A percentile compares a stretch with the other conserved stretches of the same genome.
These are phyloP conservation scores for Microbotryum lychnidis-dioicae DNA, from an alignment of 1,284 basidiomycete species.

Conservation along the genomic window DNA sequence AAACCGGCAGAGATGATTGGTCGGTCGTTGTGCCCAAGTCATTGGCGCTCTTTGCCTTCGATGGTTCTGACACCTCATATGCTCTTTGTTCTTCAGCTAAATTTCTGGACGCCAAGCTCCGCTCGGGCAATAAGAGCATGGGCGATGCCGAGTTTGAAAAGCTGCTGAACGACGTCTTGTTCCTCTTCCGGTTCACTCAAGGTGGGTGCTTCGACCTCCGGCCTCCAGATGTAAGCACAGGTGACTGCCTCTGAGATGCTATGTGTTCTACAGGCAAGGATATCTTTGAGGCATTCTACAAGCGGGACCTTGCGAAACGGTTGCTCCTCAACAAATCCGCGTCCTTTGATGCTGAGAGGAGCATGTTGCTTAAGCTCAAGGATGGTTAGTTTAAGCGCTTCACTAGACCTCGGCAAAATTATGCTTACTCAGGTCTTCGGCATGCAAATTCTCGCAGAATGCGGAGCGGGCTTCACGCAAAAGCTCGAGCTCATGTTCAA, in stretches of 20 bases:
- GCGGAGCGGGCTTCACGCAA: constrained; percentile 73
- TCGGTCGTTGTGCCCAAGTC: constrained; percentile 28
- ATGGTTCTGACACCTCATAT: constrained; percentile 2
- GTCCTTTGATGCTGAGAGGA: constrained; percentile 81
- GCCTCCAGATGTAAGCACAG: too few species aligned
- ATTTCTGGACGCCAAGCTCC: constrained; percentile 75
- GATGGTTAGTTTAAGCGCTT: constrained; percentile 52
- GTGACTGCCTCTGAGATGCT: background rate
- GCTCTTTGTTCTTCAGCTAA: constrained; percentile 51
- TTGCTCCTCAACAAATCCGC: constrained; percentile 78
- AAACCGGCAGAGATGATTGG: constrained; percentile 87
- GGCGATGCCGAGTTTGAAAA: constrained; percentile 63
- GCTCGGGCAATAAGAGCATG: constrained; percentile 67
- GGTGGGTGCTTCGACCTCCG: constrained; percentile 31
- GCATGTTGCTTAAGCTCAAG: constrained; percentile 79
- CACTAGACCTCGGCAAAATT: background rate
- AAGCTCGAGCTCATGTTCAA: constrained; percentile 87
- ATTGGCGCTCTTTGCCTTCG: background rate
- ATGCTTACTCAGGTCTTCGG: background rate
- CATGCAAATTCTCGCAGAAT: constrained; percentile 47
- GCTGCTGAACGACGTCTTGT: constrained; percentile 66
- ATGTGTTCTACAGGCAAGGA: constrained; percentile 37
- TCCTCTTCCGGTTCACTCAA: constrained; percentile 76
- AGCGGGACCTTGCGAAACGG: constrained; percentile 78
- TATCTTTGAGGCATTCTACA: constrained; percentile 84